These are phyloP conservation scores for Euphorbia celastroides DNA, from an alignment of 441 rosid species.

Conservation along the genomic window DNA sequence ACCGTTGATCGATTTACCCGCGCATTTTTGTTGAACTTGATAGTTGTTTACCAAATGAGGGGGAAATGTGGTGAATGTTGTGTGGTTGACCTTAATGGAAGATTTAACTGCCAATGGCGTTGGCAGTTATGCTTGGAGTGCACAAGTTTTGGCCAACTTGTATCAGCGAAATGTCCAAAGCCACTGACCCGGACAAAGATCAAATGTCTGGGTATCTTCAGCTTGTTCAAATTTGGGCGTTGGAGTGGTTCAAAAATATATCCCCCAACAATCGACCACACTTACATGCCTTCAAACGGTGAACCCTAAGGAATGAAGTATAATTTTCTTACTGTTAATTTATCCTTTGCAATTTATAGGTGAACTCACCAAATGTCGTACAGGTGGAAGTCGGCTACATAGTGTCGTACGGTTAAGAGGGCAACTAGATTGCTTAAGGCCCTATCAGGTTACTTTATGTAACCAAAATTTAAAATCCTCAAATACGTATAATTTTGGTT, in stretches of 20 bases:
- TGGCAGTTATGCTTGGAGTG: background rate
- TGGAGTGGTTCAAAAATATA: background rate
- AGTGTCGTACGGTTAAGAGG: no score
- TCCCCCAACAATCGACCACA: background rate
- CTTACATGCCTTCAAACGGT: background rate
- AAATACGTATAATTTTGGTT: background rate
- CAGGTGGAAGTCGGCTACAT: no score
- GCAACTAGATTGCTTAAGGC: no score
- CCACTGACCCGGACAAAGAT: background rate
- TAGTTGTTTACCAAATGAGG: background rate
- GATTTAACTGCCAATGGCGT: background rate
- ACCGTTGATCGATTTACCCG: background rate
- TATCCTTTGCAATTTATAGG: background rate
- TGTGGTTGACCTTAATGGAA: background rate
- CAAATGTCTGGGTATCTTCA: background rate
- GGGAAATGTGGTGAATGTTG: background rate
- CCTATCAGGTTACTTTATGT: no score
- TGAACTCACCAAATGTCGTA: no score
- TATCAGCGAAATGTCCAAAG: background rate
- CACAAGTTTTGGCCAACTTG: background rate
- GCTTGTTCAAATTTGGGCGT: background rate
- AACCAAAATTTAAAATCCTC: no score
- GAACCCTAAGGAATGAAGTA: background rate
- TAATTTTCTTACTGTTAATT: no score
- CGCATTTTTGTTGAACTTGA: background rate